Base-by-base conservation (phyloP, 2,329 filamentous ascomycete genomes). In the Aspergillus amoenus region DNA sequence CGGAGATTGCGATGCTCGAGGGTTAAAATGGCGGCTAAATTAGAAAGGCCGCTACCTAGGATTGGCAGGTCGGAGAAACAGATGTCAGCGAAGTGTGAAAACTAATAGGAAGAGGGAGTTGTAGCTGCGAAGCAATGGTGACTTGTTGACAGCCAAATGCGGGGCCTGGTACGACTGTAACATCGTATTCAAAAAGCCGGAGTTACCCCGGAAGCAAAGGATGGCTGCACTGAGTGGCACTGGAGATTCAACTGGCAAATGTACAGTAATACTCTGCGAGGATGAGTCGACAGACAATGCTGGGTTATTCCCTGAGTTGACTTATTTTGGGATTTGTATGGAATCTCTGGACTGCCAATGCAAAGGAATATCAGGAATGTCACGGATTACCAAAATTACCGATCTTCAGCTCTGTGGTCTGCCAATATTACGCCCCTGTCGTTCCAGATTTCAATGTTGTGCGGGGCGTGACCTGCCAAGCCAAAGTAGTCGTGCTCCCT, bases 101-200 rank as follows among this genome's bases (percentile, higher is more conserved):
- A 15, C 34, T 37, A 5, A n/a, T 24, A 6, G 24, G 24, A 24
- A 24, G 24, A 24, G 24, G 9, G 27, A 30, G 27, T 30, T 30
- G 1, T 30, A 11, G 27, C 9, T 11, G 27, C 8, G 27, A 30
- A 9, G 7, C 3, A 8, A 30, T 30, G 27, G 27, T 30, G 27
- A 30, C 8, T 30, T 30, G 34, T 37, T 37, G 44, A 47, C n/a
- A 9, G 15, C 27, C 27, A 27, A 21, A 47, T 51, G 48, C 48
- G 48, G 48, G 48, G 48, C 21, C 37, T 18, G 17, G 22, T 51
- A 39, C 48, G 43, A 51, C 48, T 18, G 48, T 51, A 51, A 18
- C 48, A 51, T 51, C 39, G 22, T 30, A 15, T 6, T 13, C 15
- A 22, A 37, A n/a, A 18, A 9, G 24, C 48, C 24, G 39, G 48